phyloP scores from a whole-genome alignment of 805 yeast species.

The Scheffersomyces stipitis region DNA sequence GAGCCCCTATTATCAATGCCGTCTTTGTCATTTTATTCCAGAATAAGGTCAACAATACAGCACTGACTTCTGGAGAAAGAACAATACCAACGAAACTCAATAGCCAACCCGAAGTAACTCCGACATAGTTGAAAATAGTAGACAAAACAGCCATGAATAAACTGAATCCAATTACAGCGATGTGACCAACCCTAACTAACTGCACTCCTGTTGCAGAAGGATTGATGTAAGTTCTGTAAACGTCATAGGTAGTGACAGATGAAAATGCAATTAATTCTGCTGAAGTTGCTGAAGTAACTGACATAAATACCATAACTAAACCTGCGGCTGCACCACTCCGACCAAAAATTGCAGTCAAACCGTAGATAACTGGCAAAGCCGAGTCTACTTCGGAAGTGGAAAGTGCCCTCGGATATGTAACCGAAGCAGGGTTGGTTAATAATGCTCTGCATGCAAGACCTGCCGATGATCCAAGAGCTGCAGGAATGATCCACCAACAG shows the following conservation, averaged over 20 bases:
- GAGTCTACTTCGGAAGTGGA: too few species aligned
- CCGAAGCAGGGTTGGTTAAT: constrained; percentile 15
- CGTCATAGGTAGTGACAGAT: constrained; percentile 38
- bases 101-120: constrained; percentile 43
- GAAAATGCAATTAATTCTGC: constrained; percentile 45
- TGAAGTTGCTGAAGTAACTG: constrained; percentile 44
- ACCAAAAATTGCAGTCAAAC: constrained; percentile 35
- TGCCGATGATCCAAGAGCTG: constrained; percentile 23
- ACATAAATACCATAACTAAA: constrained; percentile 40
- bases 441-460: constrained; percentile 31
- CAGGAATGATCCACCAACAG: constrained; percentile 47
- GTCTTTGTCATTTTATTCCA: constrained; percentile 29
- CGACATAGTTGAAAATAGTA: constrained; percentile 39
- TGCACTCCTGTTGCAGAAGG: constrained; percentile 39
- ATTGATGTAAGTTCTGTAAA: constrained; percentile 39
- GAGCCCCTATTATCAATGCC: constrained; percentile 20
- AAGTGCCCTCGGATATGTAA: too few species aligned
- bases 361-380: constrained; percentile 38
- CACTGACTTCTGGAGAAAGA: constrained; percentile 35
- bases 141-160: constrained; percentile 37
- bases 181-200: constrained; percentile 33
- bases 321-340: constrained; percentile 42
- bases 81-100: constrained; percentile 40
- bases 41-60: constrained; percentile 33
- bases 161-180: constrained; percentile 41